Conservation (phyloP, 306 rosid species). For the Echinosophora koreensis region DNA sequence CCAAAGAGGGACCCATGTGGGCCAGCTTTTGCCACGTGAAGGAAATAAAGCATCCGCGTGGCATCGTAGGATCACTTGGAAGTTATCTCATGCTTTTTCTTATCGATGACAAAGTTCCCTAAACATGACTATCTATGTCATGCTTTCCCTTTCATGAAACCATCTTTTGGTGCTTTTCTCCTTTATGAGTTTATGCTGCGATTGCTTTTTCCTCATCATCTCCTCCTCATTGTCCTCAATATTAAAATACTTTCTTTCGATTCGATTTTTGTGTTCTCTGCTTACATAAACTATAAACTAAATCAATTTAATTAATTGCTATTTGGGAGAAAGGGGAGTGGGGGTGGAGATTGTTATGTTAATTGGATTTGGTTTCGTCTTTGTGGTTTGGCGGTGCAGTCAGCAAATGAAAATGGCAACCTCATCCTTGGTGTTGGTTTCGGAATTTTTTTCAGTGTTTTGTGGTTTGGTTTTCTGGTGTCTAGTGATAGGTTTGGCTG, state of each 20-base stretch:
- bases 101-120: neutral
- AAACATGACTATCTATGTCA: neutral
- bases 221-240: neutral
- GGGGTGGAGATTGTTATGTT: too few species aligned
- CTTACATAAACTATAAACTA: neutral
- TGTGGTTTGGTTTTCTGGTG: too few species aligned
- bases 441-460: too few species aligned
- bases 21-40: constrained; percentile 79
- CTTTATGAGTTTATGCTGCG: constrained; percentile 58
- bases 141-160: constrained; percentile 72
- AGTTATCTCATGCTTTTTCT: constrained; percentile 58
- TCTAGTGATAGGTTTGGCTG: too few species aligned
- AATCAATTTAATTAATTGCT: too few species aligned
- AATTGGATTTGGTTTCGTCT: too few species aligned
- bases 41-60: constrained; percentile 55
- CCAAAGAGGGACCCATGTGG: constrained; percentile 62
- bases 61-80: constrained; percentile 65
- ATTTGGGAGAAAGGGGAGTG: too few species aligned
- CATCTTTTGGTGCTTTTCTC: constrained; percentile 77
- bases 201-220: neutral
- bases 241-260: neutral
- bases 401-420: too few species aligned
- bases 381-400: too few species aligned
- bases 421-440: too few species aligned
- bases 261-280: neutral